These are phyloP conservation scores for Magnusiomyces fungicola DNA, from an alignment of 1,139 yeast genomes.

Conservation along the genomic window DNA sequence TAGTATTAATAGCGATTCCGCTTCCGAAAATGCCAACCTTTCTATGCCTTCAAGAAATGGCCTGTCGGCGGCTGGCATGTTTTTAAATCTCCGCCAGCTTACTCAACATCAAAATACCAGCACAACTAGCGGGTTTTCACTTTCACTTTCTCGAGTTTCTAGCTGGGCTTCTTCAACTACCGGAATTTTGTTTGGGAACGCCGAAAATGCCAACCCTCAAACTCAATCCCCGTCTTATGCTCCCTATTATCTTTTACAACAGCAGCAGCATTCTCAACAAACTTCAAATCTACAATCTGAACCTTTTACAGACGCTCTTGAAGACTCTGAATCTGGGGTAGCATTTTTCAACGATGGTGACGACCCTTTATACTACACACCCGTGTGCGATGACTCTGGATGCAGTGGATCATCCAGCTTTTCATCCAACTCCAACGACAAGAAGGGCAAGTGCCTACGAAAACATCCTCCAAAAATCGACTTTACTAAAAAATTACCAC, in stretches of 20 bases:
- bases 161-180: conserved; percentile 19
- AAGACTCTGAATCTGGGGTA: conserved; percentile 21
- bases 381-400: too few relatives aligned
- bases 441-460: not conserved
- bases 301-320: not conserved
- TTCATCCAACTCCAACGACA: not conserved
- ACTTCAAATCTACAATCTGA: not conserved
- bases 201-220: not conserved
- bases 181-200: not conserved
- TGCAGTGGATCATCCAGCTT: too few relatives aligned
- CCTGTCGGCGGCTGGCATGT: too few relatives aligned
- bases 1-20: not conserved
- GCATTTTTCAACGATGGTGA: conserved; percentile 19
- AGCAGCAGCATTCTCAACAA: not conserved
- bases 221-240: too few relatives aligned
- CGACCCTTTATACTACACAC: too few relatives aligned
- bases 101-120: conserved; percentile 5
- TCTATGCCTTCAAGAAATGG: too few relatives aligned
- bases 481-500: conserved; percentile 24
- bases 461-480: conserved; percentile 14
- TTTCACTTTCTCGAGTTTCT: conserved; percentile 9
- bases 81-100: not conserved
- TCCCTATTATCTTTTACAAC: too few relatives aligned
- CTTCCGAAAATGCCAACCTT: not conserved
- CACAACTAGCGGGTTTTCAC: conserved; percentile 1